These are phyloP conservation scores for Garcia nutans DNA, from an alignment of 345 rosid species.

Conservation along the genomic window DNA sequence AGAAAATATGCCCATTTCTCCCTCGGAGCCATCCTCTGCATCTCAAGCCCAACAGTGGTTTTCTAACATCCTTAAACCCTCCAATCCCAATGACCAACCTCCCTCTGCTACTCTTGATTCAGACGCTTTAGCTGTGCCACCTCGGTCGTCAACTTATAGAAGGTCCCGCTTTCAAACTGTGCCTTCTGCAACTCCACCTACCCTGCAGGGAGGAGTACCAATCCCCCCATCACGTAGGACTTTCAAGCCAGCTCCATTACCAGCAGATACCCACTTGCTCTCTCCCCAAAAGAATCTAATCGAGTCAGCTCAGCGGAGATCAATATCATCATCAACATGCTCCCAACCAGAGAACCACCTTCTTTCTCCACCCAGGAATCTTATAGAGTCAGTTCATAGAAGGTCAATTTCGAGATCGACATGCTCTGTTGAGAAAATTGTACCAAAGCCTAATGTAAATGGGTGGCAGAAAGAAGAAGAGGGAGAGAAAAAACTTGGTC, in stretches of 20 bases:
- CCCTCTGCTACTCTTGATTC: conserved; percentile 21
- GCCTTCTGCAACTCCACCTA: conserved; percentile 15
- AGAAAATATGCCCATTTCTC: not conserved
- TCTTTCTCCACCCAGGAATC: conserved; percentile 54
- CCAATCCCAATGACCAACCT: conserved; percentile 13
- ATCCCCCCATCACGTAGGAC: conserved; percentile 30
- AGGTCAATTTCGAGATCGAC: conserved; percentile 48
- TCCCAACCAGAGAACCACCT: conserved; percentile 25
- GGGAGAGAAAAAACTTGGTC: conserved; percentile 19
- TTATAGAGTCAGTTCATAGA: conserved; percentile 50
- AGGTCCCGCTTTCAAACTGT: conserved; percentile 49
- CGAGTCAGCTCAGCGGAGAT: conserved; percentile 41
- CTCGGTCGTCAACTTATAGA: conserved; percentile 40
- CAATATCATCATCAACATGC: conserved; percentile 40
- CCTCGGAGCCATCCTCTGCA: conserved; percentile 33
- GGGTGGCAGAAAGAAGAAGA: conserved; percentile 32
- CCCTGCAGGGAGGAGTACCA: conserved; percentile 23
- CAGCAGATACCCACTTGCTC: conserved; percentile 27
- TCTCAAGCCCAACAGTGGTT: conserved; percentile 46
- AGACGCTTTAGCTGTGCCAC: conserved; percentile 31
- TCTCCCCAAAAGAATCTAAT: conserved; percentile 47
- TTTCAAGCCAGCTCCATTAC: conserved; percentile 30
- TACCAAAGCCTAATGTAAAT: conserved; percentile 17
- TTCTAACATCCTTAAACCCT: conserved; percentile 40
- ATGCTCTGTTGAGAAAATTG: conserved; percentile 42